A percentile compares a stretch with the other conserved stretches of the same genome.
Conservation (phyloP, 2,329 filamentous ascomycete species). For the Davidsoniella australis region DNA sequence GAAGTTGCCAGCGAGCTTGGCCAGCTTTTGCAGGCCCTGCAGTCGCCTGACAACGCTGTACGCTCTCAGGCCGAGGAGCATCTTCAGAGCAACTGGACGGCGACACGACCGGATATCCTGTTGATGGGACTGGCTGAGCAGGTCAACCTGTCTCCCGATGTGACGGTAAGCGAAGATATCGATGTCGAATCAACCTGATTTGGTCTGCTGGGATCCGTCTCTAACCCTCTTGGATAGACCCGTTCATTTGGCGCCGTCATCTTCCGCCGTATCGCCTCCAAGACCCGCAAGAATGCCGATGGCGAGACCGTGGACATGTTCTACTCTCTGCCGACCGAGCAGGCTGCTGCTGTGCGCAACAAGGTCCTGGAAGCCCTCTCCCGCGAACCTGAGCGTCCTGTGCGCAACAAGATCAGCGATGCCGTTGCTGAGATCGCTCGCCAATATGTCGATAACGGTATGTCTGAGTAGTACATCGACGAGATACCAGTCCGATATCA, state of each 20-base stretch:
- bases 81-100: constrained; percentile 79
- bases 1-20: constrained; percentile 72
- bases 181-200: background rate
- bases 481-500: background rate
- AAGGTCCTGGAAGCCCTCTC: constrained; percentile 67
- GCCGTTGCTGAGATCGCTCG: constrained; percentile 91
- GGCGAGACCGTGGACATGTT: constrained; percentile 71
- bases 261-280: constrained; percentile 83
- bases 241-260: constrained; percentile 86
- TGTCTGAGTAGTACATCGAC: constrained; percentile 19
- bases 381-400: constrained; percentile 52
- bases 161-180: constrained; percentile 35
- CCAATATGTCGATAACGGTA: constrained; percentile 86
- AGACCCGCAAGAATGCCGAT: constrained; percentile 59
- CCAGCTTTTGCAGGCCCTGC: constrained; percentile 74
- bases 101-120: constrained; percentile 63
- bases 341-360: constrained; percentile 62
- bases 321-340: constrained; percentile 55
- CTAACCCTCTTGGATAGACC: constrained; percentile 33
- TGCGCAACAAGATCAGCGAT: constrained; percentile 92
- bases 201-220: background rate
- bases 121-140: constrained; percentile 92
- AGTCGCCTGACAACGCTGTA: constrained; percentile 74
- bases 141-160: constrained; percentile 59
- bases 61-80: constrained; percentile 80